Evolutionary conservation across 768 basidiomycete genomes (phyloP).

Genomic region (Boletus barrowsii): DNA sequence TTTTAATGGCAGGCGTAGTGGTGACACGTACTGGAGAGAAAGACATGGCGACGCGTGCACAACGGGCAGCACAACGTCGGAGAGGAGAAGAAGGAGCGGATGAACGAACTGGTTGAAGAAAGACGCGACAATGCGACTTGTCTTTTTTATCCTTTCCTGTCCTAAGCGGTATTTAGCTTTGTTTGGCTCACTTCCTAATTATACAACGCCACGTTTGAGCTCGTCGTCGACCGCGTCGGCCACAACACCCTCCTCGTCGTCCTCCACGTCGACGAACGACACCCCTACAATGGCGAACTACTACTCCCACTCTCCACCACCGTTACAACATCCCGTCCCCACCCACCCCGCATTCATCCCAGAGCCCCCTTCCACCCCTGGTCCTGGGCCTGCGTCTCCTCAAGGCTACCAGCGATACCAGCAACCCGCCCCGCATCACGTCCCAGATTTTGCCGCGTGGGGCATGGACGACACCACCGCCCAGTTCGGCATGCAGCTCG

Average conservation of each 20-base stretch:
- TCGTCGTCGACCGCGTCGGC: background rate
- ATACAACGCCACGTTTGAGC: background rate
- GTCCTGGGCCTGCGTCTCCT: constrained; percentile 66
- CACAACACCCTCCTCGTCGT: background rate
- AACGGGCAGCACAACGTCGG: constrained; percentile 4
- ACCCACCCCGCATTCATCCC: constrained; percentile 86
- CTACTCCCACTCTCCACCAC: too few species aligned
- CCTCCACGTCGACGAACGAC: background rate
- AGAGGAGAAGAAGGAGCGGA: constrained; percentile 12
- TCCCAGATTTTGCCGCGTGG: constrained; percentile 62
- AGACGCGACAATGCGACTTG: background rate
- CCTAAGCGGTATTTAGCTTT: constrained; percentile 16
- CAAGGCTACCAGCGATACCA: constrained; percentile 41
- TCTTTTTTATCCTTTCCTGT: constrained; percentile 17
- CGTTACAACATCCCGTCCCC: constrained; percentile 79
- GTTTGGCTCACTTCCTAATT: constrained; percentile 9
- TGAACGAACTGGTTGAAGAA: constrained; percentile 14
- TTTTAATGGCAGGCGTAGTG: constrained; percentile 75
- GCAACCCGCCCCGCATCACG: constrained; percentile 36
- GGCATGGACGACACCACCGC: constrained; percentile 92
- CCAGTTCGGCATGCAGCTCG: constrained; percentile 94
- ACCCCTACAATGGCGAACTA: constrained; percentile 18
- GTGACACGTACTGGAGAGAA: constrained; percentile 56
- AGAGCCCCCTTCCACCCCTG: constrained; percentile 72
- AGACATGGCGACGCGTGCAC: constrained; percentile 33